Conservation (phyloP, 371 early-diverging fungal species). For the Apophysomyces sp. region DNA sequence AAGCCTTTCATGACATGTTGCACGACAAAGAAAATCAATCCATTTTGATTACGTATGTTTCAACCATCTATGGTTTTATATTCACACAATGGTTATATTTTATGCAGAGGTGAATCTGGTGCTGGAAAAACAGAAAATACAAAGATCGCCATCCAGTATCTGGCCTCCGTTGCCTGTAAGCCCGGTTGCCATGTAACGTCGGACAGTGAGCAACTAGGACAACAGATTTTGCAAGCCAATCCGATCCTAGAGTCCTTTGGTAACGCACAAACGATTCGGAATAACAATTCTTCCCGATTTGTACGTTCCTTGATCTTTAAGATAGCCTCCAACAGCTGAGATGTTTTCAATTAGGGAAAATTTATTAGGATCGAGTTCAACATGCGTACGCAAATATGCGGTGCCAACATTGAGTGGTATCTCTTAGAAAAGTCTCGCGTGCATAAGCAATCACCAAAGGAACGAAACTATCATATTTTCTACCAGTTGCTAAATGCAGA, state of each 20-base stretch:
- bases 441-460: conserved; percentile 86
- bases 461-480: conserved; percentile 99
- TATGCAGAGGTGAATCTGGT: conserved; percentile 95
- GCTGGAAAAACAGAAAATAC: conserved; percentile 99
- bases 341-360: conserved; percentile 77
- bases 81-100: background rate
- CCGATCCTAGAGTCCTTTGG: conserved; percentile 99
- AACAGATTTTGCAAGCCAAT: conserved; percentile 96
- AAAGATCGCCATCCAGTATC: conserved; percentile 99
- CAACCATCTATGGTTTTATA: background rate
- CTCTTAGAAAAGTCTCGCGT: conserved; percentile 98
- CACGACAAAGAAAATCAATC: conserved; percentile 95
- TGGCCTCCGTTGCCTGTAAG: conserved; percentile 87
- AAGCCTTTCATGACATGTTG: conserved; percentile 95
- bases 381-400: conserved; percentile 84
- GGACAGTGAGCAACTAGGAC: conserved; percentile 66
- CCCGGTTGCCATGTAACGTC: conserved; percentile 5
- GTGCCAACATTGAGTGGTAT: conserved; percentile 98
- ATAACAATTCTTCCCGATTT: conserved; percentile 99
- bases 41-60: conserved; percentile 96
- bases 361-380: conserved; percentile 99
- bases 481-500: conserved; percentile 96
- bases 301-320: conserved; percentile 57
- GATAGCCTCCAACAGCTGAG: background rate
- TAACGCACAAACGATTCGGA: conserved; percentile 99